Evolutionary conservation across 73 alveolate species (phyloP), one percentile per base, ranked within the genome.

Genomic region (Durusdinium trenchii): DNA sequence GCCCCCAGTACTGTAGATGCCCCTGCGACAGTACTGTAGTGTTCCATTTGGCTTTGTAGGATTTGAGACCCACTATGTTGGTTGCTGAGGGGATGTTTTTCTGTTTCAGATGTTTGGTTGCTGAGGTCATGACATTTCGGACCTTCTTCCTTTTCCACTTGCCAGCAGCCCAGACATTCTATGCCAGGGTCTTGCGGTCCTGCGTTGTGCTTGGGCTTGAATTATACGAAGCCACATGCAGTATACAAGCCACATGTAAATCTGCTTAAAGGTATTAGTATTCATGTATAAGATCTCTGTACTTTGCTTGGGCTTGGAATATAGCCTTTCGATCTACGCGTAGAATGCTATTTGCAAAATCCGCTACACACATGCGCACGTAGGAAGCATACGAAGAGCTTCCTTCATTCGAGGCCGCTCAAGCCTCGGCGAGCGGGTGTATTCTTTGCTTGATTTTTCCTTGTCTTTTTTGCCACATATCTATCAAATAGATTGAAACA

Each of bases 351-450:
- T n/a, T n/a, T n/a, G n/a, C n/a, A n/a, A n/a, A n/a, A n/a, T n/a
- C n/a, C n/a, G n/a, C n/a, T n/a, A n/a, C n/a, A 12, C 64, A 9
- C 64, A 54, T 54, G 28, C 52, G 61, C 50, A 26, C 60, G n/a
- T 45, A 86, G 95, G 95, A 89, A 89, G 40, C 96, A 89, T 86
- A 89, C 96, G 43, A 89, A 89, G 79, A 89, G 96, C 96, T 89
- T 62, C 71, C 86, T 89, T 4, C 96, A 89, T 69, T 89, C 96
- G 51, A 62, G 96, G 95, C 95, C 40, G 60, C 42, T 78, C 28
- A 36, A 20, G 4, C 35, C 14, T 32, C 84, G 73, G 30, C 18
- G n/a, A 60, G 30, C 18, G 18, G 73, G 6, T 60, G 30, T 1
- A 23, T 23, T 23, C 18, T 60, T 23, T 1, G n/a, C 18, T 2